These are phyloP conservation scores for Centaurea solstitialis DNA, from an alignment of 129 eudicot genomes.

Conservation along the genomic window DNA sequence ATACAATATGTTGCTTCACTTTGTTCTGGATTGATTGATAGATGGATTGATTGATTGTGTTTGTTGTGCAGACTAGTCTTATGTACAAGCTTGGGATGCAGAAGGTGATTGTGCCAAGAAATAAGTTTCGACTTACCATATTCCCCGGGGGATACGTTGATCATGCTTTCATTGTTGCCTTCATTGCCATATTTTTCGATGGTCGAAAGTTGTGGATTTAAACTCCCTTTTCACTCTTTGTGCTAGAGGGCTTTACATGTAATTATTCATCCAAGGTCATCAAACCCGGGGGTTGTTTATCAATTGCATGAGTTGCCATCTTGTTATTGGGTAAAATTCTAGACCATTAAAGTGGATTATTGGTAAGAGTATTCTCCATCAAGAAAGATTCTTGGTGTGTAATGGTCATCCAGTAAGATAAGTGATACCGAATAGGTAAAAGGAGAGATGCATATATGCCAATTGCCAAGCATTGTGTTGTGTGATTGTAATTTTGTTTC, in stretches of 20 bases:
- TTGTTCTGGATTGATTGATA: no score
- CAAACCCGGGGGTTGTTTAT: no score
- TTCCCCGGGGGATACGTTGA: slow-evolving; percentile 66
- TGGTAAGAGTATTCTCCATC: no score
- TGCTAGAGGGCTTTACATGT: neutral
- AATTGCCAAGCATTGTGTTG: neutral
- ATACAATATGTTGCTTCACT: no score
- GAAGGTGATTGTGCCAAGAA: slow-evolving; percentile 65
- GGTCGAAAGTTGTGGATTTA: slow-evolving; percentile 74
- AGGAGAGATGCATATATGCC: neutral
- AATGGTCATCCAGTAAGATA: neutral
- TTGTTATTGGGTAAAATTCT: no score
- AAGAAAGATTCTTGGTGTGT: no score
- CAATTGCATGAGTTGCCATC: no score
- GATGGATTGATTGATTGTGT: neutral
- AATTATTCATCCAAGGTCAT: neutral
- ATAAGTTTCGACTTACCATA: slow-evolving; percentile 72
- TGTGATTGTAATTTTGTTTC: neutral
- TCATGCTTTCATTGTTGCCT: slow-evolving; percentile 52
- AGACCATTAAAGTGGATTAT: no score
- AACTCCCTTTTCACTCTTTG: neutral
- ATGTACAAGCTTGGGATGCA: slow-evolving; percentile 82
- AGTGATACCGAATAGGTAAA: neutral
- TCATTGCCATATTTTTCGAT: slow-evolving; percentile 67
- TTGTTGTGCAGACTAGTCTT: slow-evolving; percentile 74